Evolutionary conservation across 2,329 filamentous ascomycete genomes (phyloP), one percentile per base, ranked within the genome.

Genomic region (Domatiomyces catenatus): DNA sequence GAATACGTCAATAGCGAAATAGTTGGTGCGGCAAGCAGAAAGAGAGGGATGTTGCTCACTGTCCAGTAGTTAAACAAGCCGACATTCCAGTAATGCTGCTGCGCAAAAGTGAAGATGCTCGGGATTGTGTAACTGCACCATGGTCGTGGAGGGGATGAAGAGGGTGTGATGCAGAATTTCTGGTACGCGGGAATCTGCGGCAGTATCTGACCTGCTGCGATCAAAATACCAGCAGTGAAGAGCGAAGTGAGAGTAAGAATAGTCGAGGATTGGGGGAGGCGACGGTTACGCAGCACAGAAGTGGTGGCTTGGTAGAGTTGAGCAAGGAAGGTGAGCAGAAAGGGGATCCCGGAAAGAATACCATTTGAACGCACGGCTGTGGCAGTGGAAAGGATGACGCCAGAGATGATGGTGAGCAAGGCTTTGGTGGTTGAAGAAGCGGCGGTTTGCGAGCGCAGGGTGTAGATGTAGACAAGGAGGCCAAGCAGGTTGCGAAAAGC

Each of bases 31-130:
- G 89, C 89, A 8, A 98, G 75, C 19, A 89, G 60, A 67, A 98
- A 98, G 1, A 98, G 75, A 0, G 92, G 92, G 8, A 92, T 63
- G 62, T 98, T 95, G 5, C 83, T 79, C 0, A 83, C 56, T 0
- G 81, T 94, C 92, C 92, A 98, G 70, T 98, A 98, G 52, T 77
- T 77, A 48, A 96, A 75, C 58, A 94, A 83, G 0, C 92, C 92
- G 48, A 84, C 80, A 60, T 90, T 81, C 89, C 92, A 98, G 67
- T 98, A 96, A 60, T 85, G 73, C 45, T 75, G 74, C 64, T 98
- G 92, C 1, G 96, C 90, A 72, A 84, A 96, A 0, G 80, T 75
- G 67, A 94, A 96, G 53, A 98, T 89, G 64, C 87, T 94, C 3
- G 92, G 92, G 10, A 89, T 56, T n/a, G 68, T 64, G 17, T 71